Base-by-base conservation (phyloP, 2,329 filamentous ascomycete species). In the Xylaria hypoxylon region DNA sequence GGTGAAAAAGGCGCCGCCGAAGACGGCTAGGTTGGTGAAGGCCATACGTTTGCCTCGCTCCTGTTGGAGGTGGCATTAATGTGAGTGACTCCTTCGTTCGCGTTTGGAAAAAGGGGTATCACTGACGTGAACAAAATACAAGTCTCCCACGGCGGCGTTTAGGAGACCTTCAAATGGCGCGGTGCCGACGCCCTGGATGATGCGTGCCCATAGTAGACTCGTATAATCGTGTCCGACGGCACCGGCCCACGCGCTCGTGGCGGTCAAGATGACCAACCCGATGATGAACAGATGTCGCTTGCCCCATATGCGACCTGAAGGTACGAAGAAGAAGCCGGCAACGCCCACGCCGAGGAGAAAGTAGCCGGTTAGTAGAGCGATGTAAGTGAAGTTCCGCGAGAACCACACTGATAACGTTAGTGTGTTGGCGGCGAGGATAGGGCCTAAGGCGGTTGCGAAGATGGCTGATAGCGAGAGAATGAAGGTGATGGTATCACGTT, bases 91-190 rank as follows among this genome's bases (percentile, higher is more conserved):
- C 6, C 10, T 15, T 19, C 4, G 2, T 44, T 15, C 57, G 4
- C 15, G 7, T 3, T 59, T 26, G 17, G 56, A n/a, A 15, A 26
- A 10, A 17, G 48, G 45, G 51, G 22, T 15, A 55, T 45, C 10
- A 78, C 87, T 79, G 78, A 92, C 89, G 80, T 95, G 95, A 28
- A 97, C 93, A 78, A 90, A 96, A 79, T 95, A 97, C 58, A 98
- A 77, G 78, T 98, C 95, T 45, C 94, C 95, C 6, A 97, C 92
- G 55, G 89, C 90, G 0, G 93, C 93, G 78, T 97, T 97, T 64
- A 97, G 90, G 26, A 97, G 82, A 1, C 92, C 92, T 80, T 98
- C 95, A 71, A 96, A 97, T 0, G 95, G 94, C 8, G 94, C 94
- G 19, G 94, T 85, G 0, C 91, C 94, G 48, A 97, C 86, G 22